phyloP scores from a whole-genome alignment of 257 asterid genomes.

The Scutellaria minor region DNA sequence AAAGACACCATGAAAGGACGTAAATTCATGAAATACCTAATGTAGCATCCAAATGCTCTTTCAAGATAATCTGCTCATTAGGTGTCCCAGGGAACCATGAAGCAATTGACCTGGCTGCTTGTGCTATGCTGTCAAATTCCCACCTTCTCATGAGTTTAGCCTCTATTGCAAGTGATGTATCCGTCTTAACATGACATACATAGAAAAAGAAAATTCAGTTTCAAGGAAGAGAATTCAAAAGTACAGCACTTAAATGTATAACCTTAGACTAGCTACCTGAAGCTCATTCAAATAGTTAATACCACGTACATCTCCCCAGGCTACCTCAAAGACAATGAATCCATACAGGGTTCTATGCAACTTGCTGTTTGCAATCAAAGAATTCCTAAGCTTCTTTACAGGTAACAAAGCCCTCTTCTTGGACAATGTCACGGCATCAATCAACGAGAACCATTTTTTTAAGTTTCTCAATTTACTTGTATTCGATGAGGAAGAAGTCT shows the following conservation, averaged over 20 bases:
- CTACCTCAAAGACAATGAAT: conserved; percentile 90
- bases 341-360: conserved; percentile 90
- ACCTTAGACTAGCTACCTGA: conserved; percentile 59
- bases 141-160: conserved; percentile 91
- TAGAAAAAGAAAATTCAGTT: conserved; percentile 25
- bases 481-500: conserved; percentile 47
- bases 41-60: conserved; percentile 64
- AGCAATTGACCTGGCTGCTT: conserved; percentile 66
- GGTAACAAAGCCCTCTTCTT: conserved; percentile 88
- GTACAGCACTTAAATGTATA: conserved; percentile 10
- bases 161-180: conserved; percentile 90
- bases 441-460: conserved; percentile 69
- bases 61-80: conserved; percentile 62
- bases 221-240: conserved; percentile 16
- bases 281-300: conserved; percentile 91
- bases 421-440: conserved; percentile 74
- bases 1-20: not conserved
- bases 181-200: conserved; percentile 59
- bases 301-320: conserved; percentile 89
- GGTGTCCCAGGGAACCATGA: conserved; percentile 87
- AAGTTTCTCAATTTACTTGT: conserved; percentile 47
- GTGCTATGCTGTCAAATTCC: conserved; percentile 91
- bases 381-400: conserved; percentile 78
- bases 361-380: conserved; percentile 75
- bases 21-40: conserved; percentile 50